phyloP scores from a whole-genome alignment of 2,329 filamentous ascomycete genomes.

The Bipolaris gigantea region DNA sequence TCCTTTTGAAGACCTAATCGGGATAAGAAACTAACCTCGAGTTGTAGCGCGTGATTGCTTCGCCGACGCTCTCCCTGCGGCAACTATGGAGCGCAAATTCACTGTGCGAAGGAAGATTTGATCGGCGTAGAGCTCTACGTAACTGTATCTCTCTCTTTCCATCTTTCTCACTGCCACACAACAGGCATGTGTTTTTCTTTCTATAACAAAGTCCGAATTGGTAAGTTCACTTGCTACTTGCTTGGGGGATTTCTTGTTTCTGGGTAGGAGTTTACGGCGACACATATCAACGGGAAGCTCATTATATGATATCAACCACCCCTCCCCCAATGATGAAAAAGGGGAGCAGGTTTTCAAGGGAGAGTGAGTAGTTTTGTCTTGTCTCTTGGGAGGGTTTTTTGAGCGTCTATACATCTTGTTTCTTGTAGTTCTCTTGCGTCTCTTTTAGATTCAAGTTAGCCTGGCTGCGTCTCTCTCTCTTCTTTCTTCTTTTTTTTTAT shows the following conservation, averaged over 20 bases:
- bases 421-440: too few relatives aligned
- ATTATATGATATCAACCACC: too few relatives aligned
- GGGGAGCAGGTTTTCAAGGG: too few relatives aligned
- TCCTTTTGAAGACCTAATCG: too few relatives aligned
- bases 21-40: background rate
- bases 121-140: background rate
- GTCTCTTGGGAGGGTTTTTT: background rate
- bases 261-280: too few relatives aligned
- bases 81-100: conserved; percentile 46
- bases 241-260: background rate
- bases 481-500: background rate
- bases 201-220: background rate
- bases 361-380: background rate
- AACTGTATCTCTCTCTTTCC: background rate
- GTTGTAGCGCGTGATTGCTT: conserved; percentile 50
- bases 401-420: too few relatives aligned
- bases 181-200: background rate
- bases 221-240: background rate
- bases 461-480: too few relatives aligned
- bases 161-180: background rate
- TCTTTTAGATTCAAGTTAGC: too few relatives aligned
- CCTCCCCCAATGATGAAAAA: too few relatives aligned
- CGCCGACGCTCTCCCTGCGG: conserved; percentile 50
- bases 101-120: conserved; percentile 49
- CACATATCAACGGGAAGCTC: too few relatives aligned